Evolutionary conservation across 225 moss, liverwort and hornwort genomes (phyloP).

Genomic region (Thuidium tamariscinum): DNA sequence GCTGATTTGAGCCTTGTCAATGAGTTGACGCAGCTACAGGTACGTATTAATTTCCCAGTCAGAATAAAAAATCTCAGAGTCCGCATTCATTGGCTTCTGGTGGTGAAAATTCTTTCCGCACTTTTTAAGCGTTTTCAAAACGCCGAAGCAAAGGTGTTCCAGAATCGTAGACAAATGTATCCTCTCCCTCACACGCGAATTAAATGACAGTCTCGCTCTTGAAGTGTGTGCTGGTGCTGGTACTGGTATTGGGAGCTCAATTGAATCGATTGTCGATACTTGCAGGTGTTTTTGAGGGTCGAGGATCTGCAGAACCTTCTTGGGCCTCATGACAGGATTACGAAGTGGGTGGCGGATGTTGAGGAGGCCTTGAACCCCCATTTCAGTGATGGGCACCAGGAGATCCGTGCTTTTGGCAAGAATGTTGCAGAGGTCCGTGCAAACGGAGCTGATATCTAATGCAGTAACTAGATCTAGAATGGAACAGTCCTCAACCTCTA

Average conservation of each 20-base stretch:
- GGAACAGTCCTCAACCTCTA: too few species aligned
- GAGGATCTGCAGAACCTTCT: background rate
- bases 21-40: background rate
- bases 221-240: background rate
- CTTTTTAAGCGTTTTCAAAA: too few species aligned
- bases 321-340: background rate
- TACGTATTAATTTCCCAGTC: background rate
- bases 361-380: background rate
- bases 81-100: too few species aligned
- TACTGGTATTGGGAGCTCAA: background rate
- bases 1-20: conserved; percentile 20
- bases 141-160: background rate
- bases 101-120: background rate
- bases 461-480: too few species aligned
- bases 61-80: background rate
- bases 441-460: background rate
- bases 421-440: background rate
- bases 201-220: background rate
- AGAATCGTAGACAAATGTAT: background rate
- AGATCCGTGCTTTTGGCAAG: background rate
- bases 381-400: background rate
- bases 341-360: conserved; percentile 3
- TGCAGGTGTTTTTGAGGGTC: background rate
- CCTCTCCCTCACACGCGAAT: background rate
- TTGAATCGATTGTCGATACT: background rate